A percentile compares a stretch with the other conserved stretches of the same genome.
Conservation (phyloP, 768 basidiomycete species). For the Galerina marginata region DNA sequence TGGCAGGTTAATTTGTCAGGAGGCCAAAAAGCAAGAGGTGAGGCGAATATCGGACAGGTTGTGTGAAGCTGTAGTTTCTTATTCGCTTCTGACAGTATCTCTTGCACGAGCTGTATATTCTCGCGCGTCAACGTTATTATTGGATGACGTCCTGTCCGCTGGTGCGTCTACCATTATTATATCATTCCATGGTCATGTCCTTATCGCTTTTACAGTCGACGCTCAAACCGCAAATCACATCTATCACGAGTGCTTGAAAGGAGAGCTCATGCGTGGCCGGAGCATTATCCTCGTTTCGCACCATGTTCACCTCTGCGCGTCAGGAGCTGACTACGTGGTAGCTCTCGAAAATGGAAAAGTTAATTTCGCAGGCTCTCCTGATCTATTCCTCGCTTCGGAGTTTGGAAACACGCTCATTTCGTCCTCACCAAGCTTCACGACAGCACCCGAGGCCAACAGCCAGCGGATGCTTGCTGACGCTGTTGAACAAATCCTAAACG, state of each 20-base stretch:
- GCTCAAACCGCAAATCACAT: slow-evolving; percentile 92
- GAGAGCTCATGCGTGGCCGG: slow-evolving; percentile 77
- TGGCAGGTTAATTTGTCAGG: slow-evolving; percentile 55
- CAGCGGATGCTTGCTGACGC: neutral
- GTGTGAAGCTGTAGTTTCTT: slow-evolving; percentile 43
- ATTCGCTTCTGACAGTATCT: slow-evolving; percentile 44
- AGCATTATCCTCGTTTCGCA: slow-evolving; percentile 95
- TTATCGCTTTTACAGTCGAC: slow-evolving; percentile 58
- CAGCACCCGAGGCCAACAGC: neutral
- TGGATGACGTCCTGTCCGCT: slow-evolving; percentile 81
- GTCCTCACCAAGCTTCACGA: neutral
- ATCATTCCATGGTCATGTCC: neutral
- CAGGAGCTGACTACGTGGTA: slow-evolving; percentile 82
- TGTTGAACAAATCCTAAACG: neutral
- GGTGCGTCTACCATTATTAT: slow-evolving; percentile 53
- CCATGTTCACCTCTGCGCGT: slow-evolving; percentile 86
- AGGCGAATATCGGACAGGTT: slow-evolving; percentile 33
- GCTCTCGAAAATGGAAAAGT: slow-evolving; percentile 81
- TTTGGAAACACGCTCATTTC: neutral
- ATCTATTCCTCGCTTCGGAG: slow-evolving; percentile 18
- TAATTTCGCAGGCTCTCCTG: slow-evolving; percentile 64
- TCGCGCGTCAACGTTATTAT: slow-evolving; percentile 76
- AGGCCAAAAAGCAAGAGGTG: slow-evolving; percentile 72
- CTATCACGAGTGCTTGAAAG: slow-evolving; percentile 81
- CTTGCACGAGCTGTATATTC: slow-evolving; percentile 87